Percentiles rank a stretch among this genome's conserved stretches.
These are phyloP conservation scores for Plasmodium gonderi DNA, from an alignment of 169 alveolate species.

Conservation along the genomic window DNA sequence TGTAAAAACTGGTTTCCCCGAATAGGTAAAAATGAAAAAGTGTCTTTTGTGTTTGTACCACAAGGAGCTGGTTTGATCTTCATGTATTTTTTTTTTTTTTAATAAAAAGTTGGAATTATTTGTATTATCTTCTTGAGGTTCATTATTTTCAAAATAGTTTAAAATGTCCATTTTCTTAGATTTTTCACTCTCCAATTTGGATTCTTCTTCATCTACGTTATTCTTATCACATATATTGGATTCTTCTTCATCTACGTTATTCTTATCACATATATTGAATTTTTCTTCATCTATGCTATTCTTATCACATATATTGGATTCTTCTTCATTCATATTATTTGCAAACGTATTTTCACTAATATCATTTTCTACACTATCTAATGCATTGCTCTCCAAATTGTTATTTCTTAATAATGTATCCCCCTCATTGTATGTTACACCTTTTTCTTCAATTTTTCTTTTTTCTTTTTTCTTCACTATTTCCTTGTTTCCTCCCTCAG, in stretches of 20 bases:
- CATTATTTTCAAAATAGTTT: conserved; percentile 32
- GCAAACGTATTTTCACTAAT: background rate
- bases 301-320: background rate
- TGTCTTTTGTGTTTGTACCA: conserved; percentile 85
- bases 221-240: background rate
- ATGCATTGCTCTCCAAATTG: background rate
- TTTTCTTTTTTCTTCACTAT: background rate
- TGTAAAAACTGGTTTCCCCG: conserved; percentile 88
- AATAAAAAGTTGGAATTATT: conserved; percentile 60
- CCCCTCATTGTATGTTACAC: background rate
- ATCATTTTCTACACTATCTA: background rate
- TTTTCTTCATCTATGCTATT: conserved; percentile 1
- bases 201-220: conserved; percentile 4
- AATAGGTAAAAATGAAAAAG: conserved; percentile 86
- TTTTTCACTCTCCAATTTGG: conserved; percentile 21
- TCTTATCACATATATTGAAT: background rate
- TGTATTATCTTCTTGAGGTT: conserved; percentile 21
- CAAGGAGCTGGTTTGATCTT: conserved; percentile 76
- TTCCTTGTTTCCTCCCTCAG: background rate
- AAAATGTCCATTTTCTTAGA: conserved; percentile 12
- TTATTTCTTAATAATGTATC: background rate
- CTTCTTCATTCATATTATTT: background rate
- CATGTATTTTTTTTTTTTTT: conserved; percentile 47
- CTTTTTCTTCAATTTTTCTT: background rate
- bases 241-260: background rate